These are phyloP conservation scores for Trichoderma breve DNA, from an alignment of 2,329 filamentous ascomycete species.

Conservation along the genomic window DNA sequence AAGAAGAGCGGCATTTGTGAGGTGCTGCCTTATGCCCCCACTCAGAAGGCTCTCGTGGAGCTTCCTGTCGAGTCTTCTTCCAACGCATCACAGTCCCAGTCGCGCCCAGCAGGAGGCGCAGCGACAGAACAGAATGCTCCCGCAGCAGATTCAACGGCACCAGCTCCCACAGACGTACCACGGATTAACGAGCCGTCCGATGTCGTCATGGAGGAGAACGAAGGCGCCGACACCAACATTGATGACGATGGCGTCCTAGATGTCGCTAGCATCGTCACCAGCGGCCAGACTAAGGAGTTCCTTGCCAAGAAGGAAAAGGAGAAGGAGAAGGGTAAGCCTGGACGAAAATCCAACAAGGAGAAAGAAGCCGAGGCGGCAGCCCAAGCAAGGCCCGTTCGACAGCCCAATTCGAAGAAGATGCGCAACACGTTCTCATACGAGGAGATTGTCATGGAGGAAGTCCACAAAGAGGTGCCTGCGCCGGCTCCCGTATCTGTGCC, in stretches of 20 bases:
- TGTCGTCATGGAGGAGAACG: conserved; percentile 36
- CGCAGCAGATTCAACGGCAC: conserved; percentile 18
- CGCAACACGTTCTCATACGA: conserved; percentile 73
- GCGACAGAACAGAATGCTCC: not conserved
- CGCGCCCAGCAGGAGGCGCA: not conserved
- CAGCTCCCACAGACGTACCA: conserved; percentile 31
- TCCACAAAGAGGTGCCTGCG: conserved; percentile 30
- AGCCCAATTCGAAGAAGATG: conserved; percentile 71
- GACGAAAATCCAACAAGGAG: conserved; percentile 47
- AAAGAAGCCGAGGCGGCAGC: conserved; percentile 52
- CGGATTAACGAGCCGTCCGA: conserved; percentile 42
- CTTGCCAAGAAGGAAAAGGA: conserved; percentile 80
- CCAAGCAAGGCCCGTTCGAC: conserved; percentile 54
- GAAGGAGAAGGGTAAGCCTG: conserved; percentile 65
- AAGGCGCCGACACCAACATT: conserved; percentile 28
- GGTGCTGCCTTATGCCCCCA: conserved; percentile 57
- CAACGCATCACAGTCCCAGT: conserved; percentile 20
- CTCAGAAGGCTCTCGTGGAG: conserved; percentile 46
- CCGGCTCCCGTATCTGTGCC: not conserved
- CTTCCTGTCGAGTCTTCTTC: conserved; percentile 43
- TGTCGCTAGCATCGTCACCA: conserved; percentile 80
- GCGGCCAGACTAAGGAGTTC: conserved; percentile 78
- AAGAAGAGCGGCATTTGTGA: conserved; percentile 67
- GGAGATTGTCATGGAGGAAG: conserved; percentile 59
- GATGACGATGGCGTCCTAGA: conserved; percentile 74